Base-by-base conservation (phyloP, 768 basidiomycete species). In the Lenzites betulinus region DNA sequence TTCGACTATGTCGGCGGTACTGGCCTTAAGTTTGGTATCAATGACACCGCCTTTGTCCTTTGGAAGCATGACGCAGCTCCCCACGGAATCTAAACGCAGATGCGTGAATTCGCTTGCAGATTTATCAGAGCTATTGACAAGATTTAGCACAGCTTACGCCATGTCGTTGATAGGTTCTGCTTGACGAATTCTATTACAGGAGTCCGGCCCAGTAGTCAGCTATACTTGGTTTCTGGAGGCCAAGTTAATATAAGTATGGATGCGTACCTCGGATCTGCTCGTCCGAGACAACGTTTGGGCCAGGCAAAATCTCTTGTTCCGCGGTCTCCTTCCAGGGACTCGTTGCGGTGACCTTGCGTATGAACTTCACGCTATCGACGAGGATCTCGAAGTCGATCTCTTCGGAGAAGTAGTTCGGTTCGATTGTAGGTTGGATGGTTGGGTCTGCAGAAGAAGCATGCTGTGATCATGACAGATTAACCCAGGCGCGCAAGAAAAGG, bases 11-110 rank as follows among this genome's bases (percentile, higher is more conserved):
- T n/a, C n/a, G n/a, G n/a, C n/a, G n/a, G n/a, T n/a, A n/a, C n/a
- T n/a, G n/a, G n/a, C 77, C 59, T 70, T 69, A 15, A 78, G 64
- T 25, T 67, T 49, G 18, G 64, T 51, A 51, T 77, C 74, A 11
- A 80, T 78, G 26, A 79, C 78, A 5, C 78, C 78, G n/a, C 66
- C 66, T 26, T 74, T 64, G 11, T 74, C 72, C 38, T 60, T 62
- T 15, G 78, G 80, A 41, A 80, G 67, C 70, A 81, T 75, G 8
- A 76, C 75, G 54, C 73, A 73, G 0, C 75, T 72, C 7, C 77
- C 79, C 35, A 72, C 67, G n/a, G 77, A 62, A 51, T 76, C 70
- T 72, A 36, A 36, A 54, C n/a, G n/a, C n/a, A n/a, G n/a, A n/a
- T n/a, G n/a, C n/a, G n/a, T n/a, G n/a, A 52, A 63, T 16, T n/a